These are phyloP conservation scores for Colletotrichum sansevieriae DNA, from an alignment of 2,329 filamentous ascomycete species.

Conservation along the genomic window DNA sequence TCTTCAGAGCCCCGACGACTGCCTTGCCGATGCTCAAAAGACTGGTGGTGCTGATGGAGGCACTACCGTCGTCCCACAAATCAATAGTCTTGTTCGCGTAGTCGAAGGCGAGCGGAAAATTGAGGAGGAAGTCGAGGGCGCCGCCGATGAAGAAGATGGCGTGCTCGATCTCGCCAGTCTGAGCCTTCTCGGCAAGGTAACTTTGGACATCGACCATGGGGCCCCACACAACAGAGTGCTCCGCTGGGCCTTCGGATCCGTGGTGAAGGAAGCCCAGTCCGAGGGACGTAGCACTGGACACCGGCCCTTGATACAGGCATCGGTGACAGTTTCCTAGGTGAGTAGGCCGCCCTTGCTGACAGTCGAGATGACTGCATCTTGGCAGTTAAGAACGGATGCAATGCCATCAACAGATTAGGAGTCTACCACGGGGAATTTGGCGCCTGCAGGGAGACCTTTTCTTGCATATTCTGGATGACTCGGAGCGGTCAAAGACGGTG, in stretches of 20 bases:
- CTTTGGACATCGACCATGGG: slow-evolving; percentile 61
- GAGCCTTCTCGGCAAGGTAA: slow-evolving; percentile 55
- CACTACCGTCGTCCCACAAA: too few relatives aligned
- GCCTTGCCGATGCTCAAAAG: too few relatives aligned
- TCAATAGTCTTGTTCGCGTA: too few relatives aligned
- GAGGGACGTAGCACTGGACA: slow-evolving; percentile 73
- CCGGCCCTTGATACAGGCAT: slow-evolving; percentile 71
- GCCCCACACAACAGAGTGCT: slow-evolving; percentile 62
- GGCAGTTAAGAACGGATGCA: slow-evolving; percentile 61
- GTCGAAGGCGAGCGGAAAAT: too few relatives aligned
- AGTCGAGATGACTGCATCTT: slow-evolving; percentile 70
- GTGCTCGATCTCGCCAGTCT: slow-evolving; percentile 63
- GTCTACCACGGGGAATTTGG: slow-evolving; percentile 20
- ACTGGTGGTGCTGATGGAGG: too few relatives aligned
- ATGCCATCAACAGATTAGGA: slow-evolving; percentile 51
- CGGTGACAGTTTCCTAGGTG: slow-evolving; percentile 63
- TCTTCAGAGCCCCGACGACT: too few relatives aligned
- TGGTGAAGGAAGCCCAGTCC: slow-evolving; percentile 61
- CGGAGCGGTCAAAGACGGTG: slow-evolving; percentile 65
- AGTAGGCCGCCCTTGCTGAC: slow-evolving; percentile 54
- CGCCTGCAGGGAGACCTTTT: slow-evolving; percentile 20
- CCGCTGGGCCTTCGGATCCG: slow-evolving; percentile 41
- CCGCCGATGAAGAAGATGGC: slow-evolving; percentile 50
- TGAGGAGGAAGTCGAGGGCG: too few relatives aligned
- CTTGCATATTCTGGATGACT: slow-evolving; percentile 24